Base-by-base conservation (phyloP, 2,329 filamentous ascomycete genomes). In the Trichoderma hamatum region DNA sequence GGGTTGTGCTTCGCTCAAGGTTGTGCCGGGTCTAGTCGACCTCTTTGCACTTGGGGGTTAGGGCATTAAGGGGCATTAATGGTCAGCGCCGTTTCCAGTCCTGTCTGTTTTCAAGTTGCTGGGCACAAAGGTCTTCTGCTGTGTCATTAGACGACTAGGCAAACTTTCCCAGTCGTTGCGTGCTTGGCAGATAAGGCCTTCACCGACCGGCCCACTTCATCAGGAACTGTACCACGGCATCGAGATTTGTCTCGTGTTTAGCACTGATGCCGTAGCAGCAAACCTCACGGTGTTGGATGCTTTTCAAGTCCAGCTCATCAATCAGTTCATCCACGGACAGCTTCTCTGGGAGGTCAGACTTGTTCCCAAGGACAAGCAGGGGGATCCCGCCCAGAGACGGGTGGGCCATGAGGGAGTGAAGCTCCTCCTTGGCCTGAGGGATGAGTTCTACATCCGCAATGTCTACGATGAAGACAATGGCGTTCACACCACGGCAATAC, bases 231-330 rank as follows among this genome's bases (percentile, higher is more conserved):
- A 99, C 85, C 64, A 99, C 96, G 7, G 95, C 96, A 78, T 99
- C 95, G 73, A 99, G 89, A 82, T 99, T 99, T 69, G 95, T 99
- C 83, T 99, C 96, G 80, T 98, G 95, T 81, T 98, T 98, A 71
- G 95, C 96, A 79, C 94, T 97, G 82, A 99, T 97, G 71, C 95
- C 95, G 81, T 99, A 99, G 83, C 96, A 98, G 82, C 93, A 97
- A 74, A 99, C 95, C 81, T 99, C 96, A 67, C 96, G 92, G 76
- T 93, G 91, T 70, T 90, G 92, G 79, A 99, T 94, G 74, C 88
- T 89, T 80, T 96, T 97, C 69, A 99, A 86, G 75, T 97, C 90
- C 81, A 99, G 87, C 72, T 90, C 90, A 71, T 97, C 95, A 82
- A 99, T 98, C 78, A 99, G 82, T 80, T 98, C 94, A 79, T 99